Base-by-base conservation (phyloP, 768 basidiomycete genomes). In the Tylopilus sp. region DNA sequence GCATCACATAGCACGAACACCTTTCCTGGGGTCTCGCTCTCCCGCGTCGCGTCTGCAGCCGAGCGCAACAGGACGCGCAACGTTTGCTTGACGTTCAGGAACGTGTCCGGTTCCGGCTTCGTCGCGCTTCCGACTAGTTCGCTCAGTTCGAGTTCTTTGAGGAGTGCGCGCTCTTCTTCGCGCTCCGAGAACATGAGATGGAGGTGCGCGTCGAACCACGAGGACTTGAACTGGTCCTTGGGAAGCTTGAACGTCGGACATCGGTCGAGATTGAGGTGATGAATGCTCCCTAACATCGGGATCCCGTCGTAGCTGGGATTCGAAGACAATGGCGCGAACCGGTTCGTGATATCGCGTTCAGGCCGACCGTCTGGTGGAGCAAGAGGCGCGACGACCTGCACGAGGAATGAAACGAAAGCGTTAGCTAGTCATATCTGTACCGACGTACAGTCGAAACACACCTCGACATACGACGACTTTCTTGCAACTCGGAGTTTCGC, bases 381-480 rank as follows among this genome's bases (percentile, higher is more conserved):
- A 0, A 48, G 28, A 22, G 61, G 62, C 12, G 55, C 59, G 9
- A 65, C 42, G 12, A 70, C 69, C 66, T 55, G 19, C 38, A 29
- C 5, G 19, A 14, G 25, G 17, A 22, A 7, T 21, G 30, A 11
- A 7, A 50, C 38, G n/a, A n/a, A n/a, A n/a, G n/a, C n/a, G n/a
- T n/a, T n/a, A n/a, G n/a, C n/a, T n/a, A n/a, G n/a, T n/a, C n/a
- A n/a, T n/a, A n/a, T n/a, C n/a, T n/a, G n/a, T n/a, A n/a, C n/a
- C n/a, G n/a, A n/a, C n/a, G n/a, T n/a, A n/a, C n/a, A n/a, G n/a
- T n/a, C n/a, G n/a, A n/a, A n/a, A n/a, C n/a, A n/a, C 38, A 65
- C 71, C 62, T 70, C 72, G 1, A 85, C 66, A 48, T 80, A 85
- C 6, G 66, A 71, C 0, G 82, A 83, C 52, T 75, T 78, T 24